Evolutionary conservation across 345 rosid genomes (phyloP), one percentile per base, ranked within the genome.

Genomic region (Brassica cretica): DNA sequence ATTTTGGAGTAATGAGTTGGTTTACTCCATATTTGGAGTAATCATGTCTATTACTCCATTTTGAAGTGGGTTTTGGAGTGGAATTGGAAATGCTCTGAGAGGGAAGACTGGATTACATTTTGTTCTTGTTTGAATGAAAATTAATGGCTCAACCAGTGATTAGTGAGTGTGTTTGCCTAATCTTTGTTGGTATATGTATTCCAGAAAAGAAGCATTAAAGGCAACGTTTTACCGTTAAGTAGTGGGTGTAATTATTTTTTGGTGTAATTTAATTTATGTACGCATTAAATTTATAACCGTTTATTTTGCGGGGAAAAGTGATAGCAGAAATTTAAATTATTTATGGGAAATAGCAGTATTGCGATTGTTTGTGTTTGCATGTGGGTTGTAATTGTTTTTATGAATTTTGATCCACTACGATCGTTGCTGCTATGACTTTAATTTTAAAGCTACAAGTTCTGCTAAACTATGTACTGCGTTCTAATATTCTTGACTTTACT

Each of bases 351-450:
- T 53, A 8, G n/a, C 9, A 15, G 59, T 6, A 16, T 53, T 18
- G 7, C 59, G 56, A 53, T 78, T 73, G 77, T 72, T 68, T 72
- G 63, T 44, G 56, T 27, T 66, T 66, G 44, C 72, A 37, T 72
- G 61, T 41, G 9, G 29, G 7, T 44, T 39, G 10, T 35, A 35
- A 35, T 35, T 35, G 8, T 46, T 27, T 6, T 39, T 37, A 8
- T 32, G 12, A 49, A 16, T 15, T 49, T 16, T 24, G 59, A 53
- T 53, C 21, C 59, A 53, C 18, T 5, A n/a, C 55, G 55, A 5
- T 49, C 18, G 55, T 49, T 49, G 55, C 18, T 49, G 14, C 16
- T 49, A n/a, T 44, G 15, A 49, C 55, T 5, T 4, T n/a, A 5
- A 49, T 16, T 5, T 4, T n/a, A 2, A 49, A 49, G 55, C 55